Conservation (phyloP, 352 stramenopile species). For the Blastocystis sp. region DNA sequence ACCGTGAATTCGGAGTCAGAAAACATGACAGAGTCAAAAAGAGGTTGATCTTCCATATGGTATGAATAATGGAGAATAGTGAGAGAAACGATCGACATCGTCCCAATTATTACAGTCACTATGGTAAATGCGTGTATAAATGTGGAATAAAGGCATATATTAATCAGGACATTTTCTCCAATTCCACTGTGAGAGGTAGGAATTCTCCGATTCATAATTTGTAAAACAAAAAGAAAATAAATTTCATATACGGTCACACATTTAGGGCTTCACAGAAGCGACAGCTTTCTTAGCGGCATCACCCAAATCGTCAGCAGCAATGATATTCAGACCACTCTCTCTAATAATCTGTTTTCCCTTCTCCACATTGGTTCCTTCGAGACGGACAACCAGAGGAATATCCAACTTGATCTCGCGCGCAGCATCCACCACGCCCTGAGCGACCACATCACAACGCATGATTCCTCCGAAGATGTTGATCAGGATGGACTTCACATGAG, state of each 20-base stretch:
- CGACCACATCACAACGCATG: constrained; percentile 95
- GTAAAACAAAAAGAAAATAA: background rate
- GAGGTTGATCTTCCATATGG: background rate
- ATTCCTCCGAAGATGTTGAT: constrained; percentile 99
- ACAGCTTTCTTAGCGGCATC: constrained; percentile 89
- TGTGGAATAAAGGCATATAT: background rate
- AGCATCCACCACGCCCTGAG: constrained; percentile 87
- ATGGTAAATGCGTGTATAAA: background rate
- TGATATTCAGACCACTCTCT: constrained; percentile 85
- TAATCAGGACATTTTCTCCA: background rate
- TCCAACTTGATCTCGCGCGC: constrained; percentile 88
- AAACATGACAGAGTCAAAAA: background rate
- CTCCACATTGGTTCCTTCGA: constrained; percentile 94
- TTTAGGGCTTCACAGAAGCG: constrained; percentile 57
- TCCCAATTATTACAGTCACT: background rate
- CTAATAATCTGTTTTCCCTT: constrained; percentile 84
- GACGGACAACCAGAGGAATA: constrained; percentile 93
- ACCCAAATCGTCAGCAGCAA: constrained; percentile 85
- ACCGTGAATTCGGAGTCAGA: background rate
- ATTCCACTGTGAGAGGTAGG: constrained; percentile 15
- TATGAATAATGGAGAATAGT: constrained; percentile 12
- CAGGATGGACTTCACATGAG: constrained; percentile 90
- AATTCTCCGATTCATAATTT: background rate
- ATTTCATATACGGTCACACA: constrained; percentile 26
- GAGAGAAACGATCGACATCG: background rate